Base-by-base conservation (phyloP, 2,329 filamentous ascomycete genomes). In the Tolypocladium guangdongense region DNA sequence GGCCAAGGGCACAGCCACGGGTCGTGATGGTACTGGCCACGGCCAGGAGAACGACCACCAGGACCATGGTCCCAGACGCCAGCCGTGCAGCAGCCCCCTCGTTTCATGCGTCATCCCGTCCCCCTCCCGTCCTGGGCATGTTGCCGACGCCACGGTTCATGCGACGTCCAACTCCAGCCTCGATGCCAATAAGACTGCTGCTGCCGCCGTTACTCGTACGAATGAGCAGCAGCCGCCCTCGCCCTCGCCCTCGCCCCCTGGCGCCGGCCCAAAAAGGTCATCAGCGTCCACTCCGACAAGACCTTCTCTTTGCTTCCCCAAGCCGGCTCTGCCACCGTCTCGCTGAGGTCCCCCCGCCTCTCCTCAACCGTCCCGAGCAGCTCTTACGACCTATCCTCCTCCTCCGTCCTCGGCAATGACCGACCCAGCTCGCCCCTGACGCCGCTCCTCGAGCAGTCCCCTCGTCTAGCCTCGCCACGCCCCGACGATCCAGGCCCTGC, bases 241-340 rank as follows among this genome's bases (percentile, higher is more conserved):
- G 18, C 63, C 66, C 33, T 54, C 63, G 24, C 61, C 66, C 12
- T 56, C 66, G 8, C 43, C 43, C 22, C 66, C 14, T 50, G 50
- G 39, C 62, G 64, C 47, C 66, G 66, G 38, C 47, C 52, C 11
- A 62, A 57, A 22, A 64, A 74, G 56, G 63, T 74, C 33, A 74
- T 83, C 55, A 73, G 72, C 52, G 67, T 83, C 32, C 72, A 82
- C 59, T 64, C 78, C 7, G 77, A 83, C 64, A 81, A 81, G 66
- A 83, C 80, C 5, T 83, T 83, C 59, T 80, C 78, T 18, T 65
- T 82, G 53, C 57, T 74, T 57, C 66, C 65, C 63, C 61, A 74
- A 45, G 55, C 63, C n/a, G 54, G 55, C 37, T 62, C 65, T 11
- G 59, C 60, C 54, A 60, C 63, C 16, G 57, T 64, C n/a, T 68